A percentile compares a stretch with the other conserved stretches of the same genome.
Evolutionary conservation across 352 stramenopile species (phyloP).

Genomic region (Pythium scleroteichum): DNA sequence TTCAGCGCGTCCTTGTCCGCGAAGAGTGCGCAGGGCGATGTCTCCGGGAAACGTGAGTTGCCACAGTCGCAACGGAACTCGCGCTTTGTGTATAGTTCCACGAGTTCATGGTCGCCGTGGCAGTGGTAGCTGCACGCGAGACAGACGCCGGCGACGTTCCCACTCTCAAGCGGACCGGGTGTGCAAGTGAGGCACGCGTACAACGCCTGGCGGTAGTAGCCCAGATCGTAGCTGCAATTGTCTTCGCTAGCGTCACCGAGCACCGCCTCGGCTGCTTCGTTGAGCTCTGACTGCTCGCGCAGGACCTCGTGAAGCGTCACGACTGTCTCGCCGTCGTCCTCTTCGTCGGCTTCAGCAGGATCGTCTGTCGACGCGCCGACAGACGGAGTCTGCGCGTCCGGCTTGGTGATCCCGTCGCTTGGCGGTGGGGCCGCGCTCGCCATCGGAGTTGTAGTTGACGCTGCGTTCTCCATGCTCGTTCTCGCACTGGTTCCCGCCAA

Average conservation of each 20-base stretch:
- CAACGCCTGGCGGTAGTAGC: slow-evolving; percentile 66
- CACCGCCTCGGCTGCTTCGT: slow-evolving; percentile 59
- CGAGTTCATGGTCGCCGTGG: slow-evolving; percentile 71
- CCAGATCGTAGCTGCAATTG: slow-evolving; percentile 69
- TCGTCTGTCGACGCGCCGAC: background rate
- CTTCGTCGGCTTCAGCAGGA: slow-evolving; percentile 13
- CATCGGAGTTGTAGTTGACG: background rate
- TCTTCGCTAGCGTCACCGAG: slow-evolving; percentile 58
- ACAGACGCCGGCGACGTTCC: slow-evolving; percentile 53
- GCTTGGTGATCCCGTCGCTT: too few relatives aligned
- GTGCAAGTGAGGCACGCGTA: slow-evolving; percentile 76
- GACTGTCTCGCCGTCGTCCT: slow-evolving; percentile 49
- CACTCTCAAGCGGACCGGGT: slow-evolving; percentile 35
- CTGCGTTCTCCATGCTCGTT: background rate
- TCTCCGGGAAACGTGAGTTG: slow-evolving; percentile 55
- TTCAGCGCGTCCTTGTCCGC: slow-evolving; percentile 54
- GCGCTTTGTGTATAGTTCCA: slow-evolving; percentile 83
- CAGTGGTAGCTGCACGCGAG: slow-evolving; percentile 76
- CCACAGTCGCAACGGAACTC: slow-evolving; percentile 75
- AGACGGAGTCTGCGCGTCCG: background rate
- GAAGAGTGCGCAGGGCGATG: slow-evolving; percentile 48
- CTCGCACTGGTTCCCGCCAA: background rate
- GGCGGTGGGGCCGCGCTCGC: too few relatives aligned
- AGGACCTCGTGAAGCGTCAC: slow-evolving; percentile 68
- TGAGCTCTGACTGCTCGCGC: slow-evolving; percentile 51